Percentiles rank a stretch among this genome's conserved stretches.
Conservation (phyloP, 78 protist genomes). For the Creolimax fragrantissima region DNA sequence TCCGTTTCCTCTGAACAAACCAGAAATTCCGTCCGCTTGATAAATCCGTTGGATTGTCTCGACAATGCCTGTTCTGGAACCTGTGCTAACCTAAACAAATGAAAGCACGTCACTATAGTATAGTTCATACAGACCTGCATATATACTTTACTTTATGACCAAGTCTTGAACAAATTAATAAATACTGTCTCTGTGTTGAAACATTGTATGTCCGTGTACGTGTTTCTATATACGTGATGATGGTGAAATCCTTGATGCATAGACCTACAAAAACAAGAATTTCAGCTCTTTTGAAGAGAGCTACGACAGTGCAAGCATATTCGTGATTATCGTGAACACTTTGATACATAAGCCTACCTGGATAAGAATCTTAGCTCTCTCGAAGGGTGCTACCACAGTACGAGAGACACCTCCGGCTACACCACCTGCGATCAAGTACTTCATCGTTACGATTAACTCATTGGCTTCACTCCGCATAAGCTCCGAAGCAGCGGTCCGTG, state of each 20-base stretch:
- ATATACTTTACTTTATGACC: too few species aligned
- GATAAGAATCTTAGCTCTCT: conserved; percentile 70
- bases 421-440: conserved; percentile 65
- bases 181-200: too few species aligned
- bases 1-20: conserved; percentile 70
- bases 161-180: too few species aligned
- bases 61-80: conserved; percentile 7
- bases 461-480: neutral
- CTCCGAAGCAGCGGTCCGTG: neutral
- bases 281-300: too few species aligned
- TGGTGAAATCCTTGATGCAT: too few species aligned
- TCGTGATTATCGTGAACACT: too few species aligned
- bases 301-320: too few species aligned
- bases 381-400: conserved; percentile 74
- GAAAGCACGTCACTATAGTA: too few species aligned
- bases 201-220: too few species aligned
- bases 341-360: conserved; percentile 63
- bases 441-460: neutral
- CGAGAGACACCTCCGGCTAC: conserved; percentile 83
- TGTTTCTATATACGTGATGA: too few species aligned
- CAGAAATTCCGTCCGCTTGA: conserved; percentile 43
- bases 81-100: neutral
- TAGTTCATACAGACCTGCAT: too few species aligned
- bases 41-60: conserved; percentile 32
- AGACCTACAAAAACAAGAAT: too few species aligned